Percentiles rank a stretch among this genome's conserved stretches.
Evolutionary conservation across 2,329 filamentous ascomycete genomes (phyloP).

Genomic region (Nothophoma quercina): DNA sequence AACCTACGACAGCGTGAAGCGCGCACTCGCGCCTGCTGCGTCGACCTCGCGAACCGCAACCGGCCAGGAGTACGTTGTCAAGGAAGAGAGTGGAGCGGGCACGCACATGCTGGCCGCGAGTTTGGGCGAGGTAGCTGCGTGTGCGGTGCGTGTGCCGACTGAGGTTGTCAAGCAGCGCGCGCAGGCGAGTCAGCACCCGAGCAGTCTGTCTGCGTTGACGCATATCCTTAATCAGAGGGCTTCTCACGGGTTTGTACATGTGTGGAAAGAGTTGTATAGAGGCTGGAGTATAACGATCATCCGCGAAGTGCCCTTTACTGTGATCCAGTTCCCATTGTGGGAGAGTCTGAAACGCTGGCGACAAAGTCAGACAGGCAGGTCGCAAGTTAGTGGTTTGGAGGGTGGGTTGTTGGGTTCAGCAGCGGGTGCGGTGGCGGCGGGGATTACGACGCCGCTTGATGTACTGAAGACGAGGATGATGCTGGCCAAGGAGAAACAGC

Average conservation of each 20-base stretch:
- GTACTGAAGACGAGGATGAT: constrained; percentile 97
- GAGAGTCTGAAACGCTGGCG: constrained; percentile 85
- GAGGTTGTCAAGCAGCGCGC: constrained; percentile 98
- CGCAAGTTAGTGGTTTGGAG: constrained; percentile 72
- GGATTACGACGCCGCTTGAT: constrained; percentile 88
- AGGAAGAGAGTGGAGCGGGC: constrained; percentile 39
- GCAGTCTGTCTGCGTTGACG: constrained; percentile 70
- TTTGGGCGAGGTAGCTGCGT: constrained; percentile 89
- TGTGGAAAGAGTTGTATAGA: constrained; percentile 86
- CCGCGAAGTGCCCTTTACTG: constrained; percentile 95
- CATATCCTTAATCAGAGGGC: constrained; percentile 66
- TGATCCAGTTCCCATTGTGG: constrained; percentile 98
- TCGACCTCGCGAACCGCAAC: constrained; percentile 32
- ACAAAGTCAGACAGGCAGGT: constrained; percentile 54
- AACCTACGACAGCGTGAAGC: constrained; percentile 80
- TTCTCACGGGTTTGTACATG: constrained; percentile 57
- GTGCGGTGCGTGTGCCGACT: constrained; percentile 89
- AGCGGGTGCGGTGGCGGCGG: constrained; percentile 85
- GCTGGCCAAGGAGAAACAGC: constrained; percentile 76
- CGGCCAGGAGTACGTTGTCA: constrained; percentile 37
- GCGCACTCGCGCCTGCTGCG: constrained; percentile 26
- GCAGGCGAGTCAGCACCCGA: constrained; percentile 83
- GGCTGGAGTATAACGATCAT: constrained; percentile 93
- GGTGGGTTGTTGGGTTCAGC: constrained; percentile 85
- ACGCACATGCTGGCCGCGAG: constrained; percentile 85